Evolutionary conservation across 1,139 yeast species (phyloP), one percentile per base, ranked within the genome.

Genomic region (Debaryomycetaceae sp.): DNA sequence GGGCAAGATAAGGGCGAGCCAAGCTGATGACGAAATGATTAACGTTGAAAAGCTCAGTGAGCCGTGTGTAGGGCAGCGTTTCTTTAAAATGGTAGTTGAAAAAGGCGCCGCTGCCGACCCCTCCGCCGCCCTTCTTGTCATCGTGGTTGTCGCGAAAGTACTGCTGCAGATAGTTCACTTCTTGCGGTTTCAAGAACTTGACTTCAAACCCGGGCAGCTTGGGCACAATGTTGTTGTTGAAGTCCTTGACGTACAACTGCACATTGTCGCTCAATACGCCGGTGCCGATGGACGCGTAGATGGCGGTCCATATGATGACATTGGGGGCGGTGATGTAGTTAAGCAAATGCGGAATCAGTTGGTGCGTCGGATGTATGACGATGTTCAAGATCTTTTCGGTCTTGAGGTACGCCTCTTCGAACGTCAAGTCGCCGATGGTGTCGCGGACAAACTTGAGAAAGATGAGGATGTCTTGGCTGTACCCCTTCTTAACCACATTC

Each of bases 321-420:
- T 91, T 88, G 1, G 98, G 98, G 0, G 97, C 86, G 0, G 98
- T 89, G 27, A 91, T 76, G 49, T 91, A 89, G 51, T 91, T 91
- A 22, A 91, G 63, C 35, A 91, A 62, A 7, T 88, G 73, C 0
- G 96, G 95, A 14, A 86, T 58, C 7, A 74, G 70, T 32, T 66
- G 72, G 41, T 77, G 79, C 0, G 94, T 80, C 3, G 96, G 88
- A 34, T 94, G 94, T 3, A 91, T 93, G 2, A 93, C 85, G 30
- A 91, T 82, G 51, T 89, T 91, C 32, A 91, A 64, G 1, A 88
- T 78, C 43, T 86, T 77, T 27, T 88, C 86, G 0, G 96, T 86
- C 37, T 81, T 78, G 43, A 83, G 71, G 51, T 83, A 86, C 0
- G 97, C 96, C 52, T 91, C 97, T 53, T 86, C 95, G 56, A 91